Evolutionary conservation across 2,329 filamentous ascomycete genomes (phyloP).

Genomic region (Colletotrichum eremochloae): DNA sequence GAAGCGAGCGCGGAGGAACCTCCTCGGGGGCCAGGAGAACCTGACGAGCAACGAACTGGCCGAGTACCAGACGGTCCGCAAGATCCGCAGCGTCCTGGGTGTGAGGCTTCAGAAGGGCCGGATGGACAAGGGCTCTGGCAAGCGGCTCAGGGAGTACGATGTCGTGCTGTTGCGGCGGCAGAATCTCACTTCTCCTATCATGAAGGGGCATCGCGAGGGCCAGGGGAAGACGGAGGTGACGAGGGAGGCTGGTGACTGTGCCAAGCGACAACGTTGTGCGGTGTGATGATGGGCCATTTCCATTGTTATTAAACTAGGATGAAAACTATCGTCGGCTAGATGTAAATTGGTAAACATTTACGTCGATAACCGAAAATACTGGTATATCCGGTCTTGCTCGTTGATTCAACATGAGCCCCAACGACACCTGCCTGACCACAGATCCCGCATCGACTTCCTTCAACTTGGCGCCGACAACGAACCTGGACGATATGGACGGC

Average conservation of each 20-base stretch:
- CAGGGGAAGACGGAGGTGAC: background rate
- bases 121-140: background rate
- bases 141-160: constrained; percentile 3
- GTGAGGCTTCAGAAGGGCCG: constrained; percentile 10
- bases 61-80: constrained; percentile 15
- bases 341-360: background rate
- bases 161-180: constrained; percentile 12
- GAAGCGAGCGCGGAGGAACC: constrained; percentile 18
- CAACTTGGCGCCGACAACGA: no score
- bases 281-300: background rate
- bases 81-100: constrained; percentile 8
- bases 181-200: background rate
- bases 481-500: no score
- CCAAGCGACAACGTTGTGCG: constrained; percentile 1
- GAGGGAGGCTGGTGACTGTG: background rate
- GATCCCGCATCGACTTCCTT: background rate
- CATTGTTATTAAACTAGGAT: background rate
- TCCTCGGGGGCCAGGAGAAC: background rate
- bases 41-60: constrained; percentile 14
- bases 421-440: background rate
- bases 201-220: constrained; percentile 1
- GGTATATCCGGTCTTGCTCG: background rate
- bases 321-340: background rate
- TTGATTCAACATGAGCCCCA: background rate
- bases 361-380: background rate